Base-by-base conservation (phyloP, 2,329 filamentous ascomycete genomes). In the Alternaria hordeiaustralica region DNA sequence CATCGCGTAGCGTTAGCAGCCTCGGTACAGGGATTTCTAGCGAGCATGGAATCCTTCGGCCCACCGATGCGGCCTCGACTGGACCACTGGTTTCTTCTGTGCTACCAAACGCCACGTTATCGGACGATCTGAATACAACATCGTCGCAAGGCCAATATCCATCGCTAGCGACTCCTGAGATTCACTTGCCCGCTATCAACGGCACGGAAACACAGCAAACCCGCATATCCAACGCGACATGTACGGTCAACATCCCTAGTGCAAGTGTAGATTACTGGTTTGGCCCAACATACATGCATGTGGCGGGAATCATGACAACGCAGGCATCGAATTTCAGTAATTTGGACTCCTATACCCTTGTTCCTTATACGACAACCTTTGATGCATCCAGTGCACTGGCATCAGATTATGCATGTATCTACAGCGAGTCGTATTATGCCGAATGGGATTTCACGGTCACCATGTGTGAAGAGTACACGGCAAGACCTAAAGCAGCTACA, bases 201-300 rank as follows among this genome's bases (percentile, higher is more conserved):
- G 41, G 33, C 13, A 49, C 61, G 4, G 30, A 41, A 25, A 30
- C 21, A 10, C 43, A 55, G n/a, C 60, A 55, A 28, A 72, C 67
- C 11, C 61, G 30, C 36, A 44, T 21, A 13, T 58, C 56, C 20
- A 69, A 71, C 46, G 66, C 69, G 56, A 58, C 72, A 55, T 80
- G 78, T 50, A 79, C 74, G 5, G 65, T 80, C 43, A 75, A 79
- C 45, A 70, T 79, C 28, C 74, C 73, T n/a, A 71, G 56, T 50
- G 78, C 76, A 15, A 74, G 63, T 58, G 64, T 79, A 50, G 68
- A 77, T 50, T 79, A 72, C 70, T 79, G 78, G 78, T 78, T 70
- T 55, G 68, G 68, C 15, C 69, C 75, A 5, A 77, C 72, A 10
- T 79, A 72, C 47, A 68, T 63, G 23, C 64, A 68, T 43, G 25